Base-by-base conservation (phyloP, 2,329 filamentous ascomycete species). In the Colletotrichum coccodes region DNA sequence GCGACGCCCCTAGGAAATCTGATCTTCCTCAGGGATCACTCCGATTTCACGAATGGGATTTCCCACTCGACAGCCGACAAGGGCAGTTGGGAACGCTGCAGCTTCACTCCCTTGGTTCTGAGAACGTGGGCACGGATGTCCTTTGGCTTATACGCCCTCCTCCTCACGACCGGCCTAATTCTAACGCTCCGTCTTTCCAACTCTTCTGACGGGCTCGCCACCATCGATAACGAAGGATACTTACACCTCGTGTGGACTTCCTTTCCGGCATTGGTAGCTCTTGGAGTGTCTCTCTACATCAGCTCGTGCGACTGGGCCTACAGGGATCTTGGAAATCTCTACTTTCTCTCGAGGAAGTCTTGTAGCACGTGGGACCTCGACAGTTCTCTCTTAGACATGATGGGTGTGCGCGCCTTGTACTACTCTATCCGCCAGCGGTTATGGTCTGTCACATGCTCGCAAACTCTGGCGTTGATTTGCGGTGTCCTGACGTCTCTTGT, bases 211-310 rank as follows among this genome's bases (percentile, higher is more conserved):
- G 64, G 64, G 8, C 32, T 67, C 4, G 6, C 52, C 3, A 38
- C 36, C 21, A 52, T 63, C 2, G 32, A 42, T 5, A 26, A 40
- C 11, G 52, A 62, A 16, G 64, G 59, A 7, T 63, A 67, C 21
- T 44, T 52, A 18, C 59, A 63, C 34, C 21, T 67, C 6, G 16
- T 61, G 7, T 67, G 64, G 64, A 67, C 64, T 7, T 67, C 64
- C 6, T n/a, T 63, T 9, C 64, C 64, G 6, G 59, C 64, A 4
- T 12, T 49, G 9, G 36, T 67, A 6, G 59, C 50, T 3, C 64
- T 67, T 1, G 23, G 26, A 2, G 64, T 57, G 3, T 62, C 38
- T 5, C 28, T 26, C n/a, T 67, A 67, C 34, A 49, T 57, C 16
- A 67, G 42, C 30, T 63, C 64, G 2, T 63, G 50, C 36, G 64